phyloP scores from a whole-genome alignment of 495 filamentous ascomycete genomes.

The Hypoxylon perforatum region DNA sequence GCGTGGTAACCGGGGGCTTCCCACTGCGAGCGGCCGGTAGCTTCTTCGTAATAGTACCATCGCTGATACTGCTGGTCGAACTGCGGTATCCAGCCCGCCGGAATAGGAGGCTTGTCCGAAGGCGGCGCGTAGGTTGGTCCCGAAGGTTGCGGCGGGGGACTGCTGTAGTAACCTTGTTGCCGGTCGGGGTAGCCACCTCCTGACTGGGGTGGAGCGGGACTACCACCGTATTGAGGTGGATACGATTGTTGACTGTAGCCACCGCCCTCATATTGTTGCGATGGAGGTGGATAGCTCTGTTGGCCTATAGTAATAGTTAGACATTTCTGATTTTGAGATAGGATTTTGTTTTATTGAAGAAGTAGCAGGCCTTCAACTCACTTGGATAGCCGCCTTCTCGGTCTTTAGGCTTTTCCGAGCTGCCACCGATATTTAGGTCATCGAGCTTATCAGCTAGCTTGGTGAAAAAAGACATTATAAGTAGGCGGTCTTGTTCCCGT shows the following conservation, averaged over 20 bases:
- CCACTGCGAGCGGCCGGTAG: conserved; percentile 70
- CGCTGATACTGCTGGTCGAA: conserved; percentile 68
- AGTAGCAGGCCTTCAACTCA: too few relatives aligned
- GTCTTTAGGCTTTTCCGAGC: conserved; percentile 27
- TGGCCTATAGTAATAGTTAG: conserved; percentile 20
- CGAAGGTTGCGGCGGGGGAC: conserved; percentile 39
- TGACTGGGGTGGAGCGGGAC: conserved; percentile 12
- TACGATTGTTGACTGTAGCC: conserved; percentile 19
- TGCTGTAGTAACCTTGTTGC: conserved; percentile 36
- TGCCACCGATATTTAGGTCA: conserved; percentile 33
- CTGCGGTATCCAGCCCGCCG: conserved; percentile 67
- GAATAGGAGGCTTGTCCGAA: conserved; percentile 63
- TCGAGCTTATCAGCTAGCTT: conserved; percentile 45
- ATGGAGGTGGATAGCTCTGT: conserved; percentile 38
- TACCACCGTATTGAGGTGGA: conserved; percentile 27
- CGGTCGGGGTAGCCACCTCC: conserved; percentile 37
- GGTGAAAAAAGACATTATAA: conserved; percentile 43
- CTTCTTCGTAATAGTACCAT: conserved; percentile 69
- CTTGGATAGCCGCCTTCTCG: conserved; percentile 22
- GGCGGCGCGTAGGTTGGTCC: conserved; percentile 51
- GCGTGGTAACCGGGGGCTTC: conserved; percentile 58
- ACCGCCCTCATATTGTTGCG: conserved; percentile 37
- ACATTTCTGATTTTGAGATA: neutral
- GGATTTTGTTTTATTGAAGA: too few relatives aligned
- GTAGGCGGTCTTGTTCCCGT: neutral